Evolutionary conservation across 176 grass and related monocot species (phyloP), one percentile per base, ranked within the genome.

Genomic region (Juncus effusus): DNA sequence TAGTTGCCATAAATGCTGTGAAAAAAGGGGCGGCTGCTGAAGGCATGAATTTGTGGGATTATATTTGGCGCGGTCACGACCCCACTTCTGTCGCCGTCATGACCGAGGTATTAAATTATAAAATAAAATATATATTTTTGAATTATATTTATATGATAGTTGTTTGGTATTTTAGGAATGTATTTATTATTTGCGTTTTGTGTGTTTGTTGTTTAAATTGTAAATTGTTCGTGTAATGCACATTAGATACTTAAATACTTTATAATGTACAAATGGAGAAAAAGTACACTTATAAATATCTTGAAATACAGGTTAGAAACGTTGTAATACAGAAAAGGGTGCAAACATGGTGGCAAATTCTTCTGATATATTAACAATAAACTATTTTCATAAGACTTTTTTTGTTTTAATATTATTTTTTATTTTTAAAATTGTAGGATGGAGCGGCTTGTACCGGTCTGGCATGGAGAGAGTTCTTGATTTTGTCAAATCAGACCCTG

Each of bases 1-100:
- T 90, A 84, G 89, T 99, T 77, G 95, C 95, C 79, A 83, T 94
- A 74, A 99, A 90, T 66, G 89, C 95, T 68, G 95, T 94, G 15
- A 99, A 82, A 77, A 86, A 94, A 78, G 95, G 95, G 63, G 95
- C 95, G 61, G 83, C 62, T 75, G 75, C 95, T 62, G 89, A 99
- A 85, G 83, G 78, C 64, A 78, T 99, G 95, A 85, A 79, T 62
- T 51, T 99, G 42, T 81, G 81, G 84, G 95, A 99, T 56, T 99
- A 99, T 79, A 80, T 99, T 13, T 99, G 95, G 95, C 83, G 83
- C 54, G 95, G 89, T 64, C 89, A 99, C 82, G 89, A 99, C 81
- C 95, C 89, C 77, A 99, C 95, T 77, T 99, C 95, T 56, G 95
- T 99, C 80, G 95, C 86, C 75, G 95, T 99, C 61, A 99, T 99